Evolutionary conservation across 2,329 filamentous ascomycete genomes (phyloP).

Genomic region (Colletotrichum chlorophyti): DNA sequence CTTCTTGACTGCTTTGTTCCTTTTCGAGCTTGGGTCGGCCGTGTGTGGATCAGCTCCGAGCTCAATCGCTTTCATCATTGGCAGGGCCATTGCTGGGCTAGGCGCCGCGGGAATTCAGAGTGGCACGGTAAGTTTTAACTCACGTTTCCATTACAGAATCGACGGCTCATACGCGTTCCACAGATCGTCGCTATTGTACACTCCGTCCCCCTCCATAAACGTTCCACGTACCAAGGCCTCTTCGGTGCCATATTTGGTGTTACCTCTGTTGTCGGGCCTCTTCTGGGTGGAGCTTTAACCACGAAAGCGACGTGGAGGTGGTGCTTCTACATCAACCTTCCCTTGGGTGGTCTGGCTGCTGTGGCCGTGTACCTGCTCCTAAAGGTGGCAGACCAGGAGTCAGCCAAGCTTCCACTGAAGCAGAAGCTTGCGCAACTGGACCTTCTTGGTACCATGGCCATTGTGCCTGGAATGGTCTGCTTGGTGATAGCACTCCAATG

Average conservation of each 20-base stretch:
- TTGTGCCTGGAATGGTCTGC: constrained; percentile 42
- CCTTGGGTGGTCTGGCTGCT: constrained; percentile 37
- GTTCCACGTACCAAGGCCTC: constrained; percentile 37
- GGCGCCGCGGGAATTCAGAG: constrained; percentile 43
- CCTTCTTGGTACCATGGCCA: constrained; percentile 7
- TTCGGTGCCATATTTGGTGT: constrained; percentile 50
- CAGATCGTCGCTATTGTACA: constrained; percentile 42
- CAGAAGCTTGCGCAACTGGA: constrained; percentile 38
- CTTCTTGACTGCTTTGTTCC: constrained; percentile 32
- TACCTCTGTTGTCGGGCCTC: constrained; percentile 37
- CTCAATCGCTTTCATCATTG: constrained; percentile 42
- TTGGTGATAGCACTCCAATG: constrained; percentile 56
- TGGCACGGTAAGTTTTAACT: constrained; percentile 33
- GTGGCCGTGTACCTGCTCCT: constrained; percentile 34
- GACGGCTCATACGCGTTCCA: constrained; percentile 39
- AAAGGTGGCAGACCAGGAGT: constrained; percentile 17
- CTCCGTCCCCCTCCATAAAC: constrained; percentile 45
- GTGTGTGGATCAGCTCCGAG: constrained; percentile 39
- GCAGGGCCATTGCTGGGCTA: constrained; percentile 43
- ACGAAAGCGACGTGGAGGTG: constrained; percentile 41
- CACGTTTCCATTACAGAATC: background rate
- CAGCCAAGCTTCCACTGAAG: constrained; percentile 25
- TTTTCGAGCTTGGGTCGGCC: constrained; percentile 39
- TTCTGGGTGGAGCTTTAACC: constrained; percentile 37
- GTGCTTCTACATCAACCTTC: constrained; percentile 45